Base-by-base conservation (phyloP, 139 green algal genomes). In the Chlamydomonas eustigma region DNA sequence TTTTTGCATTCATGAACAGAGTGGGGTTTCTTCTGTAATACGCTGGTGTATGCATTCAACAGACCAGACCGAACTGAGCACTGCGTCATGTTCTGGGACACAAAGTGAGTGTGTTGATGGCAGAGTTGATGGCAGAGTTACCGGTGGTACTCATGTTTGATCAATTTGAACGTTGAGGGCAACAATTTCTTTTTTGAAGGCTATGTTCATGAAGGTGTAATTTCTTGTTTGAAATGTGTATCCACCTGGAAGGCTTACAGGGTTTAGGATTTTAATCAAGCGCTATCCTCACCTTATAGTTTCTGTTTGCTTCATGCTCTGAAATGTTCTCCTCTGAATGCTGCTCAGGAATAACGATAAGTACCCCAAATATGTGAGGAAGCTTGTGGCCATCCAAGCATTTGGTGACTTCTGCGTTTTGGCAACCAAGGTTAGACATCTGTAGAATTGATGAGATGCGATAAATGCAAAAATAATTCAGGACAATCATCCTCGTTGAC, bases 61-160 rank as follows among this genome's bases (percentile, higher is more conserved):
- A 83, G 85, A 66, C 78, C 86, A 1, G 90, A 94, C 64, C 78
- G 91, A 3, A 66, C 76, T 2, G 88, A 93, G 74, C 77, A 89
- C 74, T 92, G 85, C 69, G 86, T 95, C 39, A 89, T 92, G 77
- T 95, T 95, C 75, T 94, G 88, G 90, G 82, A 94, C 82, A 90
- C 88, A 31, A 79, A 88, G 75, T 75, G 68, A 64, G 68, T n/a
- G 5, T 69, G 58, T 6, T 18, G 58, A 5, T 69, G 58, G 18
- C 5, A 37, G 58, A 5, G 58, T 18, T n/a, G n/a, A n/a, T n/a
- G n/a, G n/a, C n/a, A n/a, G n/a, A n/a, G 50, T 63, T 18, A 63
- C 22, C 24, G 50, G 18, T 18, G 50, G 50, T 63, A 24, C 50
- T 30, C 24, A 24, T 63, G 50, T 63, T 18, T n/a, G n/a, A n/a